Percentiles rank a stretch among this genome's conserved stretches.
Conservation (phyloP, 768 basidiomycete genomes). For the Phanerochaete sordida region DNA sequence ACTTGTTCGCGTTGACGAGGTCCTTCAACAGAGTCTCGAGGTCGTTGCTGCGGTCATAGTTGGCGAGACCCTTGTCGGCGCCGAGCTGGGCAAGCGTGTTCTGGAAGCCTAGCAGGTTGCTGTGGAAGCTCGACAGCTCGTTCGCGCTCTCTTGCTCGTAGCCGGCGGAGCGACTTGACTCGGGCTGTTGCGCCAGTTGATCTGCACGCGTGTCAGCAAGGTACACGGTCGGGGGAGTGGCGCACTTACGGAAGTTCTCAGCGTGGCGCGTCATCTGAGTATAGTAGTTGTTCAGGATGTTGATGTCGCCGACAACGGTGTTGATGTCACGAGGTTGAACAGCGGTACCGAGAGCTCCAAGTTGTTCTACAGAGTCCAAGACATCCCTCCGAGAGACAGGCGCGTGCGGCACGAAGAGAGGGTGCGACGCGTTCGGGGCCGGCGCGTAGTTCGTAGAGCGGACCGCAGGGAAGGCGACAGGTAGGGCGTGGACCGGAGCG, state of each 20-base stretch:
- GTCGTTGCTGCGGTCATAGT: slow-evolving; percentile 42
- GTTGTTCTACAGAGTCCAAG: not conserved
- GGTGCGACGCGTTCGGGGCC: slow-evolving; percentile 10
- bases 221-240: not conserved
- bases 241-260: slow-evolving; percentile 23
- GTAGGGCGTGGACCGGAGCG: slow-evolving; percentile 22
- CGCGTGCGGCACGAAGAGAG: not conserved
- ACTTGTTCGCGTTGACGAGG: slow-evolving; percentile 46
- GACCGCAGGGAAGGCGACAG: slow-evolving; percentile 20
- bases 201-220: not conserved
- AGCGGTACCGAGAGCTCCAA: not conserved
- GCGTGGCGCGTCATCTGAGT: slow-evolving; percentile 19
- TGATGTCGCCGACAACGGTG: slow-evolving; percentile 18
- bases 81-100: slow-evolving; percentile 25
- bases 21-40: slow-evolving; percentile 50
- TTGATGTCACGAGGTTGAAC: slow-evolving; percentile 9
- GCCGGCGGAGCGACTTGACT: slow-evolving; percentile 10
- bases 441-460: slow-evolving; percentile 18
- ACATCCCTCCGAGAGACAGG: not conserved
- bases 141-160: slow-evolving; percentile 37
- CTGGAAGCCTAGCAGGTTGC: slow-evolving; percentile 29
- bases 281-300: slow-evolving; percentile 24
- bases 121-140: slow-evolving; percentile 33
- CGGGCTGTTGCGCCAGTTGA: not conserved
- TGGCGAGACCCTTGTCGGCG: slow-evolving; percentile 45